A percentile compares a stretch with the other conserved stretches of the same genome.
Conservation (phyloP, 768 basidiomycete genomes). For the Pleurotus tuber-regium region DNA sequence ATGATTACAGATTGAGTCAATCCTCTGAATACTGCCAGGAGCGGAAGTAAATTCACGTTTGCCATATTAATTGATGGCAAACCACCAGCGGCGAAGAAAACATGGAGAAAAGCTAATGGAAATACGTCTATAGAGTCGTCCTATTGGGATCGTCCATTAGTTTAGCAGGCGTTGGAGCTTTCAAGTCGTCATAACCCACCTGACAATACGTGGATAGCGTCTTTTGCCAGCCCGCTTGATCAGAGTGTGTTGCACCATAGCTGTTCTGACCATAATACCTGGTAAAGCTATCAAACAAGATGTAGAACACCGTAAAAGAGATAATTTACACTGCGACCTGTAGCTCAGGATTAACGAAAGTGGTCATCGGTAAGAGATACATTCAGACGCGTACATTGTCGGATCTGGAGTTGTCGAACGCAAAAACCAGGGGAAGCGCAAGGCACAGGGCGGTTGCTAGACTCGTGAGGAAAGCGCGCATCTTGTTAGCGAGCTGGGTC, state of each 20-base stretch:
- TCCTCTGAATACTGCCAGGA: background rate
- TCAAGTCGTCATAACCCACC: conserved; percentile 24
- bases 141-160: conserved; percentile 25
- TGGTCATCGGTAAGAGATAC: background rate
- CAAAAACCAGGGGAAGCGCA: background rate
- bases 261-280: conserved; percentile 62
- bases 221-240: conserved; percentile 49
- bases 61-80: conserved; percentile 59
- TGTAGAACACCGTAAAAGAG: background rate
- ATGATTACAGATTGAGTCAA: background rate
- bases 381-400: conserved; percentile 14
- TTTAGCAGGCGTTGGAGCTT: conserved; percentile 20
- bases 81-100: conserved; percentile 58
- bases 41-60: conserved; percentile 36
- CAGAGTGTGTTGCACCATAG: conserved; percentile 47
- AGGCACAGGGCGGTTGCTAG: conserved; percentile 1
- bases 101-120: conserved; percentile 59
- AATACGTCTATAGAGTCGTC: conserved; percentile 57
- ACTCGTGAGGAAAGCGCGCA: background rate
- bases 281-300: background rate
- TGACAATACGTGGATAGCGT: conserved; percentile 50
- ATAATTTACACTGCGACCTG: conserved; percentile 5
- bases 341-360: background rate
- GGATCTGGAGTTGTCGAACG: conserved; percentile 5
- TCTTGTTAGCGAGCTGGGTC: background rate